A percentile compares a stretch with the other conserved stretches of the same genome.
Conservation (phyloP, 2,329 filamentous ascomycete genomes). For the Drechslerella stenobrocha region DNA sequence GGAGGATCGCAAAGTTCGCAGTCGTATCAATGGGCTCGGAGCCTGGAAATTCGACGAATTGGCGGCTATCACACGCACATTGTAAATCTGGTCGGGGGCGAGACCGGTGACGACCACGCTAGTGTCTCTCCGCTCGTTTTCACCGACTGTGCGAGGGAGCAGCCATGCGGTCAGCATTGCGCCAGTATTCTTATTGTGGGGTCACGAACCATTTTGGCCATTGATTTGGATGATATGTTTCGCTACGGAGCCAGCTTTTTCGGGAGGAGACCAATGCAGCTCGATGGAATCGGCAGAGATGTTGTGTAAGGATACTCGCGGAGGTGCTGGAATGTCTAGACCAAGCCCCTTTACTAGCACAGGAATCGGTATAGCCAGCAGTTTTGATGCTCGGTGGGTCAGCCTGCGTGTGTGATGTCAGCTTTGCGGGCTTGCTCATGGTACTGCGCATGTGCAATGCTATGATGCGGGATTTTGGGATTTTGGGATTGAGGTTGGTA, state of each 20-base stretch:
- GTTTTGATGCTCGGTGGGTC: constrained; percentile 81
- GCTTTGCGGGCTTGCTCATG: constrained; percentile 56
- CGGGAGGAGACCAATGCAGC: constrained; percentile 83
- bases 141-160: constrained; percentile 66
- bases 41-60: constrained; percentile 91
- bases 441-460: neutral
- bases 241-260: constrained; percentile 68
- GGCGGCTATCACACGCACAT: constrained; percentile 87
- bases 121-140: constrained; percentile 72
- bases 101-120: constrained; percentile 90
- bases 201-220: constrained; percentile 74
- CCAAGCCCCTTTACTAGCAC: constrained; percentile 88
- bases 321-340: constrained; percentile 87
- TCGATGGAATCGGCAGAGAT: constrained; percentile 86
- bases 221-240: constrained; percentile 94
- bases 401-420: constrained; percentile 9
- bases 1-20: constrained; percentile 72
- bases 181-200: constrained; percentile 10
- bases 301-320: constrained; percentile 84
- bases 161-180: neutral
- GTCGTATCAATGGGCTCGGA: constrained; percentile 78
- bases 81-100: constrained; percentile 85
- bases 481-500: constrained; percentile 3
- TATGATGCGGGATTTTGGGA: constrained; percentile 1
- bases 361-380: constrained; percentile 85